Conservation (phyloP, 768 basidiomycete species). For the Candolleomyces eurysporus region DNA sequence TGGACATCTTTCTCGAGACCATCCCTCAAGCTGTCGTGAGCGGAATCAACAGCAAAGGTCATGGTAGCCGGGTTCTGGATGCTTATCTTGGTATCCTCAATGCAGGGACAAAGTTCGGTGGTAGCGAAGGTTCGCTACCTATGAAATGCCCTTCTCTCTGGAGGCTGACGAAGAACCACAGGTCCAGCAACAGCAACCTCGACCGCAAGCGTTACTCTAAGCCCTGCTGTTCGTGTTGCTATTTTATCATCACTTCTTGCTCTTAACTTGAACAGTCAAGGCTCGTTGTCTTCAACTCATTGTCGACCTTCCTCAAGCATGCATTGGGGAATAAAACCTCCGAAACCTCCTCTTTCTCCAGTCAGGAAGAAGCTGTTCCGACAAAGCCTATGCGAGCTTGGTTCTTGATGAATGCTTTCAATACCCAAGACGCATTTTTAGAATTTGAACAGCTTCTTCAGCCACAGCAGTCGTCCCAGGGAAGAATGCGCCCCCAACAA, state of each 20-base stretch:
- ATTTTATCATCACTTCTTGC: neutral
- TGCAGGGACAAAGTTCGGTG: slow-evolving; percentile 61
- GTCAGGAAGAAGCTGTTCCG: slow-evolving; percentile 5
- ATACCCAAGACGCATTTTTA: slow-evolving; percentile 45
- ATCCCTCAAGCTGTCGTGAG: slow-evolving; percentile 57
- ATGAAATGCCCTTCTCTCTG: neutral
- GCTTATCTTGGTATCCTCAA: slow-evolving; percentile 81
- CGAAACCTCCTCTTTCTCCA: slow-evolving; percentile 4
- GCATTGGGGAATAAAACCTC: slow-evolving; percentile 34
- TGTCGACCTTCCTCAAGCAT: slow-evolving; percentile 61
- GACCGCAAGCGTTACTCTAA: slow-evolving; percentile 63
- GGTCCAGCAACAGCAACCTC: slow-evolving; percentile 50
- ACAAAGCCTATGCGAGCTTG: slow-evolving; percentile 44
- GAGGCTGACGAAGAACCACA: slow-evolving; percentile 14
- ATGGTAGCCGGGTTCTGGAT: slow-evolving; percentile 59
- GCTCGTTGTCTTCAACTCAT: slow-evolving; percentile 69
- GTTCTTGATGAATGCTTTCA: slow-evolving; percentile 66
- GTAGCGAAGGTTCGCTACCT: slow-evolving; percentile 44
- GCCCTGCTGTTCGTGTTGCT: slow-evolving; percentile 49
- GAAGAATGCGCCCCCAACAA: neutral
- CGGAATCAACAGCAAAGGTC: neutral
- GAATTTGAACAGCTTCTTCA: slow-evolving; percentile 40
- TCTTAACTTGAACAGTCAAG: slow-evolving; percentile 50
- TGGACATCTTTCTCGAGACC: slow-evolving; percentile 69
- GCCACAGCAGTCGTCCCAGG: slow-evolving; percentile 31